Evolutionary conservation across 257 asterid genomes (phyloP).

Genomic region (Solanum acaule): DNA sequence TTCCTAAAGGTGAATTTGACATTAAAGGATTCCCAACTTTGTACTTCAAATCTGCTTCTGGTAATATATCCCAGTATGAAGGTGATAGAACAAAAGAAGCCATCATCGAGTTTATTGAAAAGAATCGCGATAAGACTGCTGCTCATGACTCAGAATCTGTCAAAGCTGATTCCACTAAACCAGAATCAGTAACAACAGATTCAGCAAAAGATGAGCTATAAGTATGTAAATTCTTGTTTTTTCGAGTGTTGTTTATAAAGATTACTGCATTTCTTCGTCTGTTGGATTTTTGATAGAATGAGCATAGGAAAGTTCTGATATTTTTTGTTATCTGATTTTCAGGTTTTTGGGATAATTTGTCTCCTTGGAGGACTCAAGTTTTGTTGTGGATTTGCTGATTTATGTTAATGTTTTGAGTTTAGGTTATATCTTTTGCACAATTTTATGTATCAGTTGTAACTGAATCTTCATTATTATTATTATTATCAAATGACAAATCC

Average conservation of each 20-base stretch:
- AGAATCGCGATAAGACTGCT: conserved; percentile 32
- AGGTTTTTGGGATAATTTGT: neutral
- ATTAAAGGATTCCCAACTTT: conserved; percentile 68
- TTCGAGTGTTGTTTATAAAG: neutral
- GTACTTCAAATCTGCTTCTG: conserved; percentile 68
- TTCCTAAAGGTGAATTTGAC: conserved; percentile 45
- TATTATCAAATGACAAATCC: neutral
- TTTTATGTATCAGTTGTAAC: neutral
- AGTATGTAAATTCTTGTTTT: conserved; percentile 10
- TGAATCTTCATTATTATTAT: neutral
- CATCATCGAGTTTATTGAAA: conserved; percentile 45
- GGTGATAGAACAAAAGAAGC: conserved; percentile 71
- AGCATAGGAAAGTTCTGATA: neutral
- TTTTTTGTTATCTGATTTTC: neutral
- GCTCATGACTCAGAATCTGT: conserved; percentile 12
- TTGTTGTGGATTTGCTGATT: neutral
- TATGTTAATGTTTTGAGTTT: neutral
- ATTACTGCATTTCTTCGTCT: neutral
- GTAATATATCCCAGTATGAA: conserved; percentile 32
- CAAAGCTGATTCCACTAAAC: conserved; percentile 4
- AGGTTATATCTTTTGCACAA: neutral
- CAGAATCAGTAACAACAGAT: conserved; percentile 19
- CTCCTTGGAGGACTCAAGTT: neutral
- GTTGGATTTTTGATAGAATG: neutral
- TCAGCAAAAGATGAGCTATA: conserved; percentile 58